Conservation (phyloP, 441 rosid species). For the Erodium texanum region DNA sequence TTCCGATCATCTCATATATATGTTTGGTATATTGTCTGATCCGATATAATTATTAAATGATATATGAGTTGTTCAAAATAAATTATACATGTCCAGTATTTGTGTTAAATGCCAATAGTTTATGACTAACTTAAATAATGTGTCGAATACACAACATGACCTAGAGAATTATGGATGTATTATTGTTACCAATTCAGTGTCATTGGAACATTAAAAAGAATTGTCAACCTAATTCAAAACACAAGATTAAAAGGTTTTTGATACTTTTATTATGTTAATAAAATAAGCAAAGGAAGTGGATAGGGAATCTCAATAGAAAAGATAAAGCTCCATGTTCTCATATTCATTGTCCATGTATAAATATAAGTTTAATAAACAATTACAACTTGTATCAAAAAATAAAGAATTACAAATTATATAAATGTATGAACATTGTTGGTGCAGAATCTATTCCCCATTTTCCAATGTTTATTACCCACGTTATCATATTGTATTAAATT, state of each 20-base stretch:
- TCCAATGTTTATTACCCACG: conserved; percentile 3
- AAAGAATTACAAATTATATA: background rate
- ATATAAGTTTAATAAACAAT: background rate
- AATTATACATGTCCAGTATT: too few relatives aligned
- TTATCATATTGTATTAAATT: background rate
- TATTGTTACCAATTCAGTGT: background rate
- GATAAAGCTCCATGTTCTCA: background rate
- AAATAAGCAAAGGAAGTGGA: background rate
- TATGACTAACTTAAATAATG: too few relatives aligned
- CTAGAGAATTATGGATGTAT: background rate
- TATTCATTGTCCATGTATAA: background rate
- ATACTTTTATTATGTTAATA: too few relatives aligned
- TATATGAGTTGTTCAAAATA: too few relatives aligned
- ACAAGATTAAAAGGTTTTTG: background rate
- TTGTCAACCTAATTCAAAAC: background rate
- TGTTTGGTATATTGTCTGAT: too few relatives aligned
- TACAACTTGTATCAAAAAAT: too few relatives aligned
- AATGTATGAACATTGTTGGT: conserved; percentile 2
- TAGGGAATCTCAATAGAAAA: background rate
- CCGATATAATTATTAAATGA: too few relatives aligned
- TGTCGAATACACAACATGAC: background rate
- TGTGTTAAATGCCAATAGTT: too few relatives aligned
- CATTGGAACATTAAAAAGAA: background rate
- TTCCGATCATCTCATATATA: too few relatives aligned
- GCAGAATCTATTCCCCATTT: conserved; percentile 1